Conservation (phyloP, 257 asterid genomes). For the Plantago major region DNA sequence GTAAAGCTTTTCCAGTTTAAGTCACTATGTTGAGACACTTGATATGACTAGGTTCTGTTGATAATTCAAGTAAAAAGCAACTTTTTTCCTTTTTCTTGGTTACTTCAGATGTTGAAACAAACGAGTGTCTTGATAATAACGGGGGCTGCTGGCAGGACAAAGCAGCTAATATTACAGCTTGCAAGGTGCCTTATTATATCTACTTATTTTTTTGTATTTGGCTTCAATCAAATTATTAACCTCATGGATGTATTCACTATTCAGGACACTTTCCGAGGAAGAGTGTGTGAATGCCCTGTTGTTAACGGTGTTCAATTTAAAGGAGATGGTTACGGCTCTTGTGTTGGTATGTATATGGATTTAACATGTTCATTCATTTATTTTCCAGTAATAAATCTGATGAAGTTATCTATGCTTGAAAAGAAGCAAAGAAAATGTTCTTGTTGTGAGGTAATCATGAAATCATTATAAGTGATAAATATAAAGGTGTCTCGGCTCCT, state of each 20-base stretch:
- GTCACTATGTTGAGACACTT: constrained; percentile 6
- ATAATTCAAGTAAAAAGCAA: constrained; percentile 15
- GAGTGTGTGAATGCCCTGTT: constrained; percentile 45
- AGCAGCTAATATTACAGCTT: constrained; percentile 59
- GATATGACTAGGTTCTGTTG: background rate
- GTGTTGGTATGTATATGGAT: constrained; percentile 28
- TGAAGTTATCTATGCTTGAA: too few relatives aligned
- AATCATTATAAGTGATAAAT: too few relatives aligned
- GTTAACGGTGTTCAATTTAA: too few relatives aligned
- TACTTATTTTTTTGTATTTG: background rate
- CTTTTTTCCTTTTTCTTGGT: constrained; percentile 8
- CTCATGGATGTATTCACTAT: constrained; percentile 10
- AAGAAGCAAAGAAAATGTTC: too few relatives aligned
- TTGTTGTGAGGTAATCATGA: too few relatives aligned
- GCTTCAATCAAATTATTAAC: constrained; percentile 3
- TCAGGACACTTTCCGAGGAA: constrained; percentile 50
- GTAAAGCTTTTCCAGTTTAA: constrained; percentile 24
- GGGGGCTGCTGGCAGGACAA: constrained; percentile 86
- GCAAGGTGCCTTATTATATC: constrained; percentile 47
- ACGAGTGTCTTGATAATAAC: constrained; percentile 69
- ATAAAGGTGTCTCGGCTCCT: too few relatives aligned
- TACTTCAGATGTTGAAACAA: constrained; percentile 62
- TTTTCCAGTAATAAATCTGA: too few relatives aligned
- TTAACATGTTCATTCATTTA: too few relatives aligned
- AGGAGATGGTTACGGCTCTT: constrained; percentile 52